Evolutionary conservation across 345 rosid species (phyloP), one percentile per base, ranked within the genome.

Genomic region (Euphorbia peplus): DNA sequence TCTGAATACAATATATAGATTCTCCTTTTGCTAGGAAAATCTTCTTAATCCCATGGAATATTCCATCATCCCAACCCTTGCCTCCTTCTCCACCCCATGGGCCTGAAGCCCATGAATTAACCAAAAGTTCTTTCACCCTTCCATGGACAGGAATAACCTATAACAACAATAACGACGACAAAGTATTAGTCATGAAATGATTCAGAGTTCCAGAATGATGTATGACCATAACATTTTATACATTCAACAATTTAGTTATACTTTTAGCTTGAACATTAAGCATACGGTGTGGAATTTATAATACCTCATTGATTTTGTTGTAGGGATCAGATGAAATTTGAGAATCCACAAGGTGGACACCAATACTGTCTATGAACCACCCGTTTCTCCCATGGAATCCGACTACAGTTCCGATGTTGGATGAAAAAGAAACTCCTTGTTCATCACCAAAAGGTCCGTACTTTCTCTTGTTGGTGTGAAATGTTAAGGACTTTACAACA

Each of bases 371-470:
- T 16, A 78, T 7, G 53, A 65, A 73, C 68, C 48, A 39, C 12
- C 72, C 61, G 5, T 54, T 62, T 47, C 81, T 60, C 1, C 81
- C 78, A 70, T 73, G 74, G 68, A 73, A 78, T 16, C 81, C 78
- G 9, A 73, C 72, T 37, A 78, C 37, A 0, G 16, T 56, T 24
- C 69, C 81, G 35, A 28, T 62, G 8, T 60, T 60, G 19, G 81
- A 69, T 51, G 78, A 41, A 51, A 78, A 78, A 11, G 63, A 56
- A 54, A 28, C 46, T 47, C 78, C 75, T 30, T 73, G 72, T 19
- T 78, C 75, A n/a, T 69, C 75, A 37, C 81, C 78, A 46, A 77
- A 77, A 29, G 77, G 81, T 22, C 81, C 77, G 9, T 77, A 73
- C 60, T 69, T 69, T 46, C 50, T 66, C 37, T 60, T 68, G 56